A percentile compares a stretch with the other conserved stretches of the same genome.
These are phyloP conservation scores for Populus deltoides DNA, from an alignment of 345 rosid species.

Conservation along the genomic window DNA sequence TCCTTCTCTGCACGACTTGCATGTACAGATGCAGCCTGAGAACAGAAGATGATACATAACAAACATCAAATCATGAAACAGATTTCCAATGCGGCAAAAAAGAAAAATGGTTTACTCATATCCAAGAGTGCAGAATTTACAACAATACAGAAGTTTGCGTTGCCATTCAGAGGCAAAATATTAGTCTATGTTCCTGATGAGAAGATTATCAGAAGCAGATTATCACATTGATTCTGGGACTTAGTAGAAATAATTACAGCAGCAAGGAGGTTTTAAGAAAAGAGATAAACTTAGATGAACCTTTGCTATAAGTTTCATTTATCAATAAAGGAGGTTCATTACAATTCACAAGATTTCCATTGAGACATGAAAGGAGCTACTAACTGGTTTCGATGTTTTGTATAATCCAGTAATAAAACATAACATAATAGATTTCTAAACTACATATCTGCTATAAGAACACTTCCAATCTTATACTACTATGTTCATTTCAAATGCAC, in stretches of 20 bases:
- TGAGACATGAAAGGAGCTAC: neutral
- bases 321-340: neutral
- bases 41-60: constrained; percentile 16
- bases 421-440: no score
- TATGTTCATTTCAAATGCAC: neutral
- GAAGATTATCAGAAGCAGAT: neutral
- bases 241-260: no score
- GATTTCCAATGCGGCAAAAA: constrained; percentile 5
- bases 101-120: neutral
- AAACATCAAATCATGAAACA: constrained; percentile 20
- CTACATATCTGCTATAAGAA: neutral
- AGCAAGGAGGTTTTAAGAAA: no score
- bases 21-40: constrained; percentile 46
- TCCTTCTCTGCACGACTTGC: constrained; percentile 37
- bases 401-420: neutral
- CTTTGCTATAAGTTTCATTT: no score
- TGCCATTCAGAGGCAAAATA: neutral
- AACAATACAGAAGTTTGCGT: neutral
- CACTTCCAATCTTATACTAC: neutral
- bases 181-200: neutral
- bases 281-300: no score
- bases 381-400: neutral
- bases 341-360: neutral
- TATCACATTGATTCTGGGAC: neutral
- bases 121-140: neutral